Conservation (phyloP, 1,284 basidiomycete species). For the Ceratobasidium sp. region DNA sequence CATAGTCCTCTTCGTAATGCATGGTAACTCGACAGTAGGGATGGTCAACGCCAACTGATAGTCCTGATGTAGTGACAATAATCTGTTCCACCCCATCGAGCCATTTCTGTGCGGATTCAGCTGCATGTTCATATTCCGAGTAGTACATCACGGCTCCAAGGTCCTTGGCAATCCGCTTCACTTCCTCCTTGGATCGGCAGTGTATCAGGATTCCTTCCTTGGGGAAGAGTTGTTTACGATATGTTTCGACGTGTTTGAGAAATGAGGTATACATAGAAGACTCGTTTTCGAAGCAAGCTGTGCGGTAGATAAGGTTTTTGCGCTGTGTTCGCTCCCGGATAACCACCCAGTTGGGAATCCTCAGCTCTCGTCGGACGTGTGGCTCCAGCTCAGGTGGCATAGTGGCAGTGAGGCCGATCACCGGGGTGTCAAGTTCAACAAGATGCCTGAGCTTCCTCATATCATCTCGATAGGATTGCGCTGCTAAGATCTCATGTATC, state of each 20-base stretch:
- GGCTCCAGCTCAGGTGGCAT: neutral
- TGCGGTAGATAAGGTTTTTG: neutral
- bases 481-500: neutral
- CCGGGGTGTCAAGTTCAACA: neutral
- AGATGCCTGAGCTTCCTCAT: neutral
- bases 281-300: neutral
- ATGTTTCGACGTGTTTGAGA: neutral
- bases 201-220: slow-evolving; percentile 5
- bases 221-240: neutral
- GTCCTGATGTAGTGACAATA: neutral
- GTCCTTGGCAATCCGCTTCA: neutral
- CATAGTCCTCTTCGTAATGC: neutral
- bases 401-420: neutral
- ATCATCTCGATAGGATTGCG: neutral
- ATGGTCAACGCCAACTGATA: slow-evolving; percentile 2
- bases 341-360: neutral
- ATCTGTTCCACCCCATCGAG: neutral
- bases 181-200: neutral
- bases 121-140: neutral
- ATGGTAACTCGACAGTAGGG: neutral
- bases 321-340: slow-evolving; percentile 9
- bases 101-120: neutral
- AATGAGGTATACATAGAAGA: neutral
- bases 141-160: neutral
- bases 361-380: neutral